phyloP scores from a whole-genome alignment of 176 grass and related monocot genomes.

The Triticum monococcum region DNA sequence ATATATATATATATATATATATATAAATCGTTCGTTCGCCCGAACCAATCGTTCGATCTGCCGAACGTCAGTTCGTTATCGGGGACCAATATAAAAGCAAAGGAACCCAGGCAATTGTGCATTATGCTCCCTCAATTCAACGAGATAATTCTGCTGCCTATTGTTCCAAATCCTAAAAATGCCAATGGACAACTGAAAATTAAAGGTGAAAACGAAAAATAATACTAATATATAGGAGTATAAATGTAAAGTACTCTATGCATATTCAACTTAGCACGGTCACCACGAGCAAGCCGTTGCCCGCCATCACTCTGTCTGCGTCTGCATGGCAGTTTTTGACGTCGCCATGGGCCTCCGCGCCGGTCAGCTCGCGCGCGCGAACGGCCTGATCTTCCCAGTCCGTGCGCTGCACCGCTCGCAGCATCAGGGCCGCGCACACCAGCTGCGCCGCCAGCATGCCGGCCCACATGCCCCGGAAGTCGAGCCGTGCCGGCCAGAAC shows the following conservation, averaged over 20 bases:
- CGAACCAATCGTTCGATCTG: too few relatives aligned
- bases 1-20: too few relatives aligned
- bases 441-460: conserved; percentile 83
- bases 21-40: too few relatives aligned
- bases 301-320: conserved; percentile 5
- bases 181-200: conserved; percentile 11
- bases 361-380: conserved; percentile 48
- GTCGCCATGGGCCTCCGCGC: neutral
- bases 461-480: conserved; percentile 73
- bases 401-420: conserved; percentile 43
- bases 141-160: conserved; percentile 18
- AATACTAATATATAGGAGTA: neutral
- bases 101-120: neutral
- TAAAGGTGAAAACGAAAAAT: neutral
- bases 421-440: conserved; percentile 71
- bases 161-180: conserved; percentile 38
- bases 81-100: too few relatives aligned
- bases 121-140: neutral
- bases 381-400: conserved; percentile 59
- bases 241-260: conserved; percentile 13
- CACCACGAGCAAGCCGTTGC: conserved; percentile 29
- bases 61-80: too few relatives aligned
- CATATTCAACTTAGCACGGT: conserved; percentile 37
- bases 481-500: conserved; percentile 55
- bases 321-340: conserved; percentile 20